phyloP scores from a whole-genome alignment of 1,139 yeast genomes.

The Eremothecium gossypii region DNA sequence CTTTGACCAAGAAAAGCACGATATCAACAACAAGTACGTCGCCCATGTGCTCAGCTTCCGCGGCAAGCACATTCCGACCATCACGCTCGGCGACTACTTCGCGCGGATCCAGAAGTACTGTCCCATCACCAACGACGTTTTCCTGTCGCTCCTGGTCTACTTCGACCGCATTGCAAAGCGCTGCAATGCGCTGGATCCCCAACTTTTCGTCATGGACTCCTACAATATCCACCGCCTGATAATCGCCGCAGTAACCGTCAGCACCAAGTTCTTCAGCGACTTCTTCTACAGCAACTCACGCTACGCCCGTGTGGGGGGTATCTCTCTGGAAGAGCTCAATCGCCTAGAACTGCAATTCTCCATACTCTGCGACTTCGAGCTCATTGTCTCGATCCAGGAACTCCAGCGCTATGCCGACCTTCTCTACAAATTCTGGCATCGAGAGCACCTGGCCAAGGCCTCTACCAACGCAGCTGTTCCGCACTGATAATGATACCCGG shows the following conservation, averaged over 20 bases:
- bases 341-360: slow-evolving; percentile 86
- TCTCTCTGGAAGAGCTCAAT: slow-evolving; percentile 87
- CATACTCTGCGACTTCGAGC: slow-evolving; percentile 71
- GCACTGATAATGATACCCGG: not conserved
- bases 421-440: slow-evolving; percentile 70
- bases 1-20: slow-evolving; percentile 5
- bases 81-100: slow-evolving; percentile 79
- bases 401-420: slow-evolving; percentile 85
- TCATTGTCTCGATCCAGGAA: slow-evolving; percentile 85
- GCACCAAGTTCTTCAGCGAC: slow-evolving; percentile 91
- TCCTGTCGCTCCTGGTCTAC: slow-evolving; percentile 78
- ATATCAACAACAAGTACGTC: not conserved
- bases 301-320: slow-evolving; percentile 95
- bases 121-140: slow-evolving; percentile 95
- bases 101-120: slow-evolving; percentile 89
- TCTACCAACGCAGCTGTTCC: not conserved
- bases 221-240: slow-evolving; percentile 89
- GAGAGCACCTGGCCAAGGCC: slow-evolving; percentile 7
- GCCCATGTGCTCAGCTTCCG: slow-evolving; percentile 69
- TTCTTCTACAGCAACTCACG: slow-evolving; percentile 92
- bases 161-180: slow-evolving; percentile 89
- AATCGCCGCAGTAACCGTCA: slow-evolving; percentile 94
- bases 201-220: slow-evolving; percentile 88
- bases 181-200: slow-evolving; percentile 49
- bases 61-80: slow-evolving; percentile 93